These are phyloP conservation scores for Fusarium xyrophilum DNA, from an alignment of 2,329 filamentous ascomycete species.

Conservation along the genomic window DNA sequence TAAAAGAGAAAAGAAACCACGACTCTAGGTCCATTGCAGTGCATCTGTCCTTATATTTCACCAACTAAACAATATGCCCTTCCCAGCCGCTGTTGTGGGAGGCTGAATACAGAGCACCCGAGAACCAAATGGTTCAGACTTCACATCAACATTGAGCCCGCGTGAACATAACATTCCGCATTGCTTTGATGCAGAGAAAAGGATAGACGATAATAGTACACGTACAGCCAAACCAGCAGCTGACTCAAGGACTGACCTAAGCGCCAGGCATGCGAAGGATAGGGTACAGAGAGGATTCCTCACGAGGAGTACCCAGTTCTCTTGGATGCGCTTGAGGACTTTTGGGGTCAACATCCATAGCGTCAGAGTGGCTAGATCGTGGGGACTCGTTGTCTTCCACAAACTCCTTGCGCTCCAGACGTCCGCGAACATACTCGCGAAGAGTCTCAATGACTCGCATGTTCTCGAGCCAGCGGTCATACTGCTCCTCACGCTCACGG, in stretches of 20 bases:
- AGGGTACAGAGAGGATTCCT: conserved; percentile 50
- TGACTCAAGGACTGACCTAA: conserved; percentile 24
- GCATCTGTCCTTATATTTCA: neutral
- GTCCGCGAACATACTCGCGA: conserved; percentile 62
- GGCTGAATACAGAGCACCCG: neutral
- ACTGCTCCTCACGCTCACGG: conserved; percentile 66
- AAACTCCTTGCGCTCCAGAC: conserved; percentile 65
- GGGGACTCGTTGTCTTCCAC: conserved; percentile 42
- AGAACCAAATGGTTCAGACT: neutral
- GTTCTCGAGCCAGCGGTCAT: conserved; percentile 71
- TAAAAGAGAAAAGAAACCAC: conserved; percentile 6
- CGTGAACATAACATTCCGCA: neutral
- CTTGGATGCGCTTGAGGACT: conserved; percentile 40
- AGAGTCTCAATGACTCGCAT: conserved; percentile 70
- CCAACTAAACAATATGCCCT: conserved; percentile 1
- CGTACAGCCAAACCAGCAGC: conserved; percentile 30
- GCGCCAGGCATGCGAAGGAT: conserved; percentile 50
- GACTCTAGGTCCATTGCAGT: neutral
- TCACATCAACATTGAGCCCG: neutral
- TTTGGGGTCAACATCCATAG: conserved; percentile 49
- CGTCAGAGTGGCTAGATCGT: conserved; percentile 38
- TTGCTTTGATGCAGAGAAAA: conserved; percentile 1
- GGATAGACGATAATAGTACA: conserved; percentile 32
- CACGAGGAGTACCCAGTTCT: conserved; percentile 38
- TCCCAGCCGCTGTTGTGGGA: neutral